These are phyloP conservation scores for Phlyctochytrium bullatum DNA, from an alignment of 192 early-diverging fungal genomes.

Conservation along the genomic window DNA sequence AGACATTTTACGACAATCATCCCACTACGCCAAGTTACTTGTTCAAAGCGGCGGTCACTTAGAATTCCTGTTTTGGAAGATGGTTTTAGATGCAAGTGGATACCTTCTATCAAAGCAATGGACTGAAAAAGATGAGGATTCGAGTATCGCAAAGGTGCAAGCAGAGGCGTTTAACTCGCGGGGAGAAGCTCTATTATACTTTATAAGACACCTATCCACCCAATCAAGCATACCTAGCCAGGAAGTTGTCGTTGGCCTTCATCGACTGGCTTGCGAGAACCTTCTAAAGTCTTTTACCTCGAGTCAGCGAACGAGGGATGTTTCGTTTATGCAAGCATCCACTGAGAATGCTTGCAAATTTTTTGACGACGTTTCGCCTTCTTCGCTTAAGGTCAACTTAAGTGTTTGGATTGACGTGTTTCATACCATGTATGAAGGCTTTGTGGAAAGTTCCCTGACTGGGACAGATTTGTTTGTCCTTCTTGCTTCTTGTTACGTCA, in stretches of 20 bases:
- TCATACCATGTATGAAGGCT: slow-evolving; percentile 17
- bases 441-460: slow-evolving; percentile 3
- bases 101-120: slow-evolving; percentile 20
- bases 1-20: slow-evolving; percentile 17
- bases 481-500: slow-evolving; percentile 17
- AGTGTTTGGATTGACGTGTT: slow-evolving; percentile 25
- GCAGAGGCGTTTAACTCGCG: slow-evolving; percentile 14
- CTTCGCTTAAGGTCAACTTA: not conserved
- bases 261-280: slow-evolving; percentile 10
- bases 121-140: not conserved
- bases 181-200: slow-evolving; percentile 16
- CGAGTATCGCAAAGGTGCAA: slow-evolving; percentile 12
- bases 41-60: too few relatives aligned
- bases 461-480: slow-evolving; percentile 17
- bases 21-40: too few relatives aligned
- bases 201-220: slow-evolving; percentile 3
- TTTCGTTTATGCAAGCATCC: slow-evolving; percentile 10
- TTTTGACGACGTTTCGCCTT: not conserved
- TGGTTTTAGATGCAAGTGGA: slow-evolving; percentile 18
- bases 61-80: slow-evolving; percentile 18
- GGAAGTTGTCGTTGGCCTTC: slow-evolving; percentile 9
- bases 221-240: not conserved
- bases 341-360: slow-evolving; percentile 14
- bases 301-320: slow-evolving; percentile 17
- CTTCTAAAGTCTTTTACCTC: slow-evolving; percentile 15